Evolutionary conservation across 345 rosid species (phyloP).

Genomic region (Abelmoschus esculentus): DNA sequence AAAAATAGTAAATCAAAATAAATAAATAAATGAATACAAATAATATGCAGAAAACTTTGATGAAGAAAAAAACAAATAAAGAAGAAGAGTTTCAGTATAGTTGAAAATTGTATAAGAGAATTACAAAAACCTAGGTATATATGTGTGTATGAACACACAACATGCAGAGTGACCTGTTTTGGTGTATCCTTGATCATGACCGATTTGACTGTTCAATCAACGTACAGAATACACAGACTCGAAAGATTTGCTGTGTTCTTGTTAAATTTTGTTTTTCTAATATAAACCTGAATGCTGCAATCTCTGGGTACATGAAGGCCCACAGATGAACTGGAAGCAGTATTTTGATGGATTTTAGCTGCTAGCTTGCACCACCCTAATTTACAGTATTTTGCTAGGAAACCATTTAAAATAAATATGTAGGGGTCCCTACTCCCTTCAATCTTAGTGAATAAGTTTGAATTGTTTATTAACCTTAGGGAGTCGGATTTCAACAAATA

Average conservation of each 20-base stretch:
- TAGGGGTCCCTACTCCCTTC: background rate
- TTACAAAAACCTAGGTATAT: too few species aligned
- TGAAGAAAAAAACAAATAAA: too few species aligned
- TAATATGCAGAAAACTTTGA: too few species aligned
- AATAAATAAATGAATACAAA: too few species aligned
- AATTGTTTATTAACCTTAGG: background rate
- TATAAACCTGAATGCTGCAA: background rate
- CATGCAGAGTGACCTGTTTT: background rate
- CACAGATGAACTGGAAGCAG: slow-evolving; percentile 5
- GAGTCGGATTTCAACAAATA: background rate
- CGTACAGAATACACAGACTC: background rate
- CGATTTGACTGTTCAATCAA: background rate
- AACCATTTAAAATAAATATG: background rate
- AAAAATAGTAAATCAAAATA: too few species aligned
- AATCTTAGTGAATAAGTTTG: background rate
- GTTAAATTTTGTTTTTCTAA: background rate
- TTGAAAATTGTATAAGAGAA: too few species aligned
- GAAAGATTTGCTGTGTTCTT: background rate
- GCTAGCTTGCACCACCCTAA: too few species aligned
- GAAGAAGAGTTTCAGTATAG: too few species aligned
- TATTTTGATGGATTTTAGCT: background rate
- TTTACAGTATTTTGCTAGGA: background rate
- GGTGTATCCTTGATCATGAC: background rate
- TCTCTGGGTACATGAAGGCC: background rate
- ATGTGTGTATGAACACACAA: too few species aligned